Percentiles rank a stretch among this genome's conserved stretches.
Evolutionary conservation across 148 eudicot genomes (phyloP).

Genomic region (Polygonum maritimum): DNA sequence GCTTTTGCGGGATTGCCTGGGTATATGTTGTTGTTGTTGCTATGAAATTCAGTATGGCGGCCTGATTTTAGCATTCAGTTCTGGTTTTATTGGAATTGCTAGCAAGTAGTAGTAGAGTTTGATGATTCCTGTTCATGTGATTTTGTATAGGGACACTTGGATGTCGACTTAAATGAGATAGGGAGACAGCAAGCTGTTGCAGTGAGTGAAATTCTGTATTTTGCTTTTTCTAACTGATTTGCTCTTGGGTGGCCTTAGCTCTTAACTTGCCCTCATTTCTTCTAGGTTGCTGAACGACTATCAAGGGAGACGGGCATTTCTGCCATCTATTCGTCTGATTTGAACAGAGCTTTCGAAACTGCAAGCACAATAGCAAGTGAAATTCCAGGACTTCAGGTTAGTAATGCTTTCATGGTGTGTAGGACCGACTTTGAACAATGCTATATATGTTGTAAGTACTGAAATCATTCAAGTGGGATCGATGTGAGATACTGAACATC

Average conservation of each 20-base stretch:
- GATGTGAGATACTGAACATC: neutral
- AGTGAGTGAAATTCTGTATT: slow-evolving; percentile 32
- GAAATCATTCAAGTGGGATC: neutral
- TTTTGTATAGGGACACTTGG: slow-evolving; percentile 65
- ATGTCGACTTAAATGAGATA: slow-evolving; percentile 67
- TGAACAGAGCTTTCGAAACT: slow-evolving; percentile 69
- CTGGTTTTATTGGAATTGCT: neutral
- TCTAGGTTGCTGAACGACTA: slow-evolving; percentile 61
- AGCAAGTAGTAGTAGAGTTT: neutral
- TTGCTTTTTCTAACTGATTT: neutral
- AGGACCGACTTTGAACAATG: neutral
- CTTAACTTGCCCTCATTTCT: slow-evolving; percentile 13
- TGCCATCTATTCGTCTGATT: slow-evolving; percentile 72
- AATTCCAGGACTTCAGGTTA: slow-evolving; percentile 64
- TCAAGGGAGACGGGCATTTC: slow-evolving; percentile 60
- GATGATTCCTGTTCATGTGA: neutral
- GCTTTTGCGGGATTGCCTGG: too few species aligned
- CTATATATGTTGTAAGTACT: neutral
- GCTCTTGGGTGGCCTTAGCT: slow-evolving; percentile 7
- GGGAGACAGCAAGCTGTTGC: slow-evolving; percentile 78
- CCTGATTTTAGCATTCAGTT: neutral
- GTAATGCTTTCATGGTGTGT: neutral
- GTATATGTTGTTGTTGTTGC: too few species aligned
- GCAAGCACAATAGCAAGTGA: slow-evolving; percentile 62
- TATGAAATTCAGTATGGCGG: neutral